Evolutionary conservation across 1,284 basidiomycete species (phyloP).

Genomic region (Microbotryum lychnidis-dioicae): DNA sequence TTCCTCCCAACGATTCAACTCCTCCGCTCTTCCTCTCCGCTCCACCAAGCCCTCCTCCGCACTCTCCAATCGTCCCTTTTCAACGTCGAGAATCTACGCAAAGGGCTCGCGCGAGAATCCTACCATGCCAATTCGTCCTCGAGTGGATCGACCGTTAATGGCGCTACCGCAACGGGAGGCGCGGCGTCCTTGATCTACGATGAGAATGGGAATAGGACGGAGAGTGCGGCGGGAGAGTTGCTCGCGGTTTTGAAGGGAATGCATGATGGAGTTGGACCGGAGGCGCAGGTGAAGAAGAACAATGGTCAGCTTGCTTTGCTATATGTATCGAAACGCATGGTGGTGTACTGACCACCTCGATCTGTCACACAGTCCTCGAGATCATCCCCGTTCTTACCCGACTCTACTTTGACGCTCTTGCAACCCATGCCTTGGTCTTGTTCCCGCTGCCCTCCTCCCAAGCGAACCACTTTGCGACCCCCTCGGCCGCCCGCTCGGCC

Average conservation of each 20-base stretch:
- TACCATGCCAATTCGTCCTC: slow-evolving; percentile 7
- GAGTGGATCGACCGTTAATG: no score
- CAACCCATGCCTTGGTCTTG: slow-evolving; percentile 9
- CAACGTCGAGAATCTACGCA: slow-evolving; percentile 28
- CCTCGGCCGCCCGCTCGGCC: slow-evolving; percentile 25
- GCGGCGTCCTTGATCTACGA: no score
- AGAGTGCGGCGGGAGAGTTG: slow-evolving; percentile 8
- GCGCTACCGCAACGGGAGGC: no score
- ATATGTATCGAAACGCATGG: no score
- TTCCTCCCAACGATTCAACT: slow-evolving; percentile 16
- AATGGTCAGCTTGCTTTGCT: not conserved
- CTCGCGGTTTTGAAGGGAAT: slow-evolving; percentile 4
- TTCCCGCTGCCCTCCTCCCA: slow-evolving; percentile 28
- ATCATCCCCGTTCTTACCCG: slow-evolving; percentile 10
- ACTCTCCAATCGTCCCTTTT: slow-evolving; percentile 22
- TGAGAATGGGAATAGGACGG: not conserved
- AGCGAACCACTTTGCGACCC: slow-evolving; percentile 17
- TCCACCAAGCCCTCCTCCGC: slow-evolving; percentile 13
- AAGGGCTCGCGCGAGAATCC: slow-evolving; percentile 26
- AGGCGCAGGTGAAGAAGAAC: not conserved
- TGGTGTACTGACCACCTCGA: not conserved
- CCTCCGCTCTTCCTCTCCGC: not conserved
- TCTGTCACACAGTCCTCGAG: not conserved
- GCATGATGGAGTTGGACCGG: not conserved
- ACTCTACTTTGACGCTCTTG: slow-evolving; percentile 19